A percentile compares a stretch with the other conserved stretches of the same genome.
phyloP scores from a whole-genome alignment of 768 basidiomycete species.

The Austroboletus eburneus region DNA sequence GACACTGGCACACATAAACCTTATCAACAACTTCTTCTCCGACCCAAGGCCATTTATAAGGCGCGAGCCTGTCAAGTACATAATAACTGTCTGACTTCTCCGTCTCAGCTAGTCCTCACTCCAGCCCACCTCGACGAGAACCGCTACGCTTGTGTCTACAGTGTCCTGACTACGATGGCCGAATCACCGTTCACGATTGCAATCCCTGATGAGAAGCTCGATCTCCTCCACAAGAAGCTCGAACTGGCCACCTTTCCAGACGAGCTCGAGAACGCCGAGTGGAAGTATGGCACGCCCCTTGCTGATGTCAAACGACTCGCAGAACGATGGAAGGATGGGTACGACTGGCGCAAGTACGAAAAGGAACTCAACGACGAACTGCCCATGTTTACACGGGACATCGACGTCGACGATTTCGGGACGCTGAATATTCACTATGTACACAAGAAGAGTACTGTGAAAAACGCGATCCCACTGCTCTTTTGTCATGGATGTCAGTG shows the following conservation, averaged over 20 bases:
- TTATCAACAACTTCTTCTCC: too few relatives aligned
- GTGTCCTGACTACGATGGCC: constrained; percentile 10
- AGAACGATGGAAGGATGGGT: constrained; percentile 47
- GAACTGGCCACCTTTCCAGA: constrained; percentile 49
- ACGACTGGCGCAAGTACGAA: constrained; percentile 56
- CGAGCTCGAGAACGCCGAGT: constrained; percentile 48
- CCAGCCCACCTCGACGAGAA: too few relatives aligned
- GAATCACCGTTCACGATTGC: constrained; percentile 46
- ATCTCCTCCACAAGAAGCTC: constrained; percentile 43
- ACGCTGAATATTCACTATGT: constrained; percentile 55
- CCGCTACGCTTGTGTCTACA: background rate
- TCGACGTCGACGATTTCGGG: constrained; percentile 46
- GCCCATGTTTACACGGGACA: constrained; percentile 52
- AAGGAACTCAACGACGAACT: constrained; percentile 45
- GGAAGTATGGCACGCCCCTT: constrained; percentile 53
- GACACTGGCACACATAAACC: too few relatives aligned
- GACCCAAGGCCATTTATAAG: too few relatives aligned
- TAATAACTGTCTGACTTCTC: too few relatives aligned
- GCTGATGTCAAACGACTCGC: constrained; percentile 46
- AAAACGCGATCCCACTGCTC: constrained; percentile 52
- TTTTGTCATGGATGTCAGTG: constrained; percentile 60
- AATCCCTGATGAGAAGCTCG: constrained; percentile 41
- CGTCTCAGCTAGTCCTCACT: too few relatives aligned
- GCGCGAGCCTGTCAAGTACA: too few relatives aligned
- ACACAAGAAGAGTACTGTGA: constrained; percentile 44